A percentile compares a stretch with the other conserved stretches of the same genome.
Evolutionary conservation across 495 filamentous ascomycete species (phyloP).

Genomic region (Trichodelitschia bisporula): DNA sequence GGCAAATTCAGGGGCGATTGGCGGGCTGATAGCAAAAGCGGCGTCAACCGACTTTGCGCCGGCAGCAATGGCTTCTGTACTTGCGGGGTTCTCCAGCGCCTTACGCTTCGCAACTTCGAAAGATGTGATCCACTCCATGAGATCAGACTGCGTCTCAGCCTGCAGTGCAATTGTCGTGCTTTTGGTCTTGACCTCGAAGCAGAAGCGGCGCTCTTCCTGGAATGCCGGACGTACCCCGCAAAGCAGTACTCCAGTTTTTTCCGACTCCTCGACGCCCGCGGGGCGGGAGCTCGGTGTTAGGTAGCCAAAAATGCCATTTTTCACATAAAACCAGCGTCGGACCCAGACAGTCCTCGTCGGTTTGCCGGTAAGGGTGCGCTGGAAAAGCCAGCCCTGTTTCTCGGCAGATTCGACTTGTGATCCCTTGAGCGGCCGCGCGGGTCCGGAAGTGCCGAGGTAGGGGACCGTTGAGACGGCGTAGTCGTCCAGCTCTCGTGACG

Average conservation of each 20-base stretch:
- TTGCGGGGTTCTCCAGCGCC: constrained; percentile 50
- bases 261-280: constrained; percentile 79
- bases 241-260: constrained; percentile 83
- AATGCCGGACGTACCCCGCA: constrained; percentile 79
- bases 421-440: constrained; percentile 18
- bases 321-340: constrained; percentile 81
- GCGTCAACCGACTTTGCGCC: constrained; percentile 38
- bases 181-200: constrained; percentile 97
- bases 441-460: constrained; percentile 39
- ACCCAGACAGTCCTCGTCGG: constrained; percentile 73
- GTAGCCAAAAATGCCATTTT: constrained; percentile 90
- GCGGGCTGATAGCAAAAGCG: constrained; percentile 78
- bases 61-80: constrained; percentile 26
- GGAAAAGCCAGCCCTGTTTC: constrained; percentile 88
- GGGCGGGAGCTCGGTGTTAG: constrained; percentile 45
- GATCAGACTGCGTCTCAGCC: constrained; percentile 71
- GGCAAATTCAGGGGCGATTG: constrained; percentile 70
- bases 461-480: constrained; percentile 74
- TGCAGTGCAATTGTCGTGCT: constrained; percentile 74
- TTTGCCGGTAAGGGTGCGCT: constrained; percentile 64
- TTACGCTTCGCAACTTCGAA: constrained; percentile 87
- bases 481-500: constrained; percentile 79
- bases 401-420: constrained; percentile 21
- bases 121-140: constrained; percentile 75
- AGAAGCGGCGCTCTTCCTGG: constrained; percentile 82